Evolutionary conservation across 371 early-diverging fungal genomes (phyloP).

Genomic region (Lichtheimia hyalospora): DNA sequence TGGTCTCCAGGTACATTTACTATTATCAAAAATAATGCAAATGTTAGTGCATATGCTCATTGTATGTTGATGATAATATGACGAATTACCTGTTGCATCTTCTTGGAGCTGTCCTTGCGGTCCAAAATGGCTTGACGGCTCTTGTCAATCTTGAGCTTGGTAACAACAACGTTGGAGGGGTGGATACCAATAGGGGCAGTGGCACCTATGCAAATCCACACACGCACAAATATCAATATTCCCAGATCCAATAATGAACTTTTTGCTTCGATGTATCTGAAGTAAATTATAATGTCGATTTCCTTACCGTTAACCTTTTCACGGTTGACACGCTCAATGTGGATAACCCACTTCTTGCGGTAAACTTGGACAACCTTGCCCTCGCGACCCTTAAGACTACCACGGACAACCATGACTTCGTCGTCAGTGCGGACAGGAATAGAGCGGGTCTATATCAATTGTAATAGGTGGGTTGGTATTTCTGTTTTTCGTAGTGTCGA

Average conservation of each 20-base stretch:
- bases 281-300: no score
- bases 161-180: conserved; percentile 97
- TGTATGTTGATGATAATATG: no score
- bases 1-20: background rate
- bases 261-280: no score
- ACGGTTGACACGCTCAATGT: conserved; percentile 93
- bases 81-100: conserved; percentile 46
- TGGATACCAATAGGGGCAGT: conserved; percentile 92
- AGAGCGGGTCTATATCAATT: conserved; percentile 68
- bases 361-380: conserved; percentile 95
- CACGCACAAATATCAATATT: no score
- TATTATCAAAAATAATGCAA: background rate
- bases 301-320: conserved; percentile 90
- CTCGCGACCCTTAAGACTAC: conserved; percentile 94
- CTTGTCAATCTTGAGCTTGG: conserved; percentile 93
- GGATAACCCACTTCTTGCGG: conserved; percentile 97
- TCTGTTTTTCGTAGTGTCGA: background rate
- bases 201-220: conserved; percentile 47
- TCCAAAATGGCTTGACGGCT: conserved; percentile 88
- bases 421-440: conserved; percentile 97
- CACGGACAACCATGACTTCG: conserved; percentile 94
- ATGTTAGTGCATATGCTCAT: background rate
- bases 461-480: background rate
- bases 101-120: conserved; percentile 62
- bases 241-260: no score